Percentiles rank a stretch among this genome's conserved stretches.
Evolutionary conservation across 106 monocot genomes (phyloP).

Genomic region (Dioscorea alata): DNA sequence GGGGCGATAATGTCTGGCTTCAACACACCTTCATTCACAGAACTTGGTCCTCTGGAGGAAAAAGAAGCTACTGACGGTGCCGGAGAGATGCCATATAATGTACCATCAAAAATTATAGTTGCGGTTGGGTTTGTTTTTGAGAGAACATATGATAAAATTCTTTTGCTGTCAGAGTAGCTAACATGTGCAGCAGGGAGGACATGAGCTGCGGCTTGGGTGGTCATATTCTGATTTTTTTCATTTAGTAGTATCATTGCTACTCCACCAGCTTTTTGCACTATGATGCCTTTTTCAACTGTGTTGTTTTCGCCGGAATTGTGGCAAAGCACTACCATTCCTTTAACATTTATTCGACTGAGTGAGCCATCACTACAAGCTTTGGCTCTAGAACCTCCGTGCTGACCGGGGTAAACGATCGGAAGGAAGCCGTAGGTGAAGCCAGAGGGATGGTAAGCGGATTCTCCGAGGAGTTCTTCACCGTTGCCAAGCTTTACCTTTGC

Average conservation of each 20-base stretch:
- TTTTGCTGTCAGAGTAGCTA: slow-evolving; percentile 1
- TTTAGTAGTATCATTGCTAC: slow-evolving; percentile 28
- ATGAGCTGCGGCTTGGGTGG: background rate
- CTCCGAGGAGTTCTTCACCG: slow-evolving; percentile 26
- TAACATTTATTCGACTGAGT: too few species aligned
- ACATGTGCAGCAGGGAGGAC: slow-evolving; percentile 6
- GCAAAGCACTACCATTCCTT: too few species aligned
- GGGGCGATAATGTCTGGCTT: too few species aligned
- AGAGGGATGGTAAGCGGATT: slow-evolving; percentile 29
- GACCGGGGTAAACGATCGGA: too few species aligned
- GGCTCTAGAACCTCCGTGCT: too few species aligned
- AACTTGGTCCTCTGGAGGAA: too few species aligned
- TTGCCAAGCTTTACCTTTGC: slow-evolving; percentile 30
- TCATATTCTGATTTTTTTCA: background rate
- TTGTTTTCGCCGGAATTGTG: background rate
- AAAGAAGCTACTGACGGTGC: too few species aligned
- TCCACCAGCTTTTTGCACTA: slow-evolving; percentile 35
- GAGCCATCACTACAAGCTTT: too few species aligned
- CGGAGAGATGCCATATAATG: too few species aligned
- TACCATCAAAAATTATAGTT: too few species aligned
- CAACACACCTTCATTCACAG: too few species aligned
- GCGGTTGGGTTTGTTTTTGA: background rate
- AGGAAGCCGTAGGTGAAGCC: too few species aligned
- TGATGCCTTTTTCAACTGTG: slow-evolving; percentile 1
- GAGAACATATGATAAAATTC: slow-evolving; percentile 2